Base-by-base conservation (phyloP, 1,139 yeast species). In the Suzukiozyma palmioleophila region DNA sequence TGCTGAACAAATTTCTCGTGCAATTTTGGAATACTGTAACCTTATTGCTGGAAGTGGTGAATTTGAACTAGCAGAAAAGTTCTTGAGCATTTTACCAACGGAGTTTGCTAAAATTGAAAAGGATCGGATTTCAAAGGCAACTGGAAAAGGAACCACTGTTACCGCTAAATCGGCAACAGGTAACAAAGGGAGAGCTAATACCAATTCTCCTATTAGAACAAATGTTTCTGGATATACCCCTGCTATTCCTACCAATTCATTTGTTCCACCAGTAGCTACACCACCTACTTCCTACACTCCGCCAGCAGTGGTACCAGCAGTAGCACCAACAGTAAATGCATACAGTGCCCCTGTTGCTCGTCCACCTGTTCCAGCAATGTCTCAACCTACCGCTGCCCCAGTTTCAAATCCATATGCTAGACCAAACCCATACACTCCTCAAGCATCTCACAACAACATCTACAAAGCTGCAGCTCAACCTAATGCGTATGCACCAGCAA, bases 1-100 rank as follows among this genome's bases (percentile, higher is more conserved):
- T 8, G 66, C 77, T 37, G 79, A 73, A 37, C 73, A 73, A 9
- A 66, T 81, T 41, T 76, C 81, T 48, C 73, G 73, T 41, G 78
- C 77, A 2, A 73, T 81, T 47, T 70, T 82, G 41, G 97, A 92
- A 59, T 92, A 84, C 58, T 82, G 95, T 40, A 83, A 78, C 50
- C 68, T 85, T 46, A 81, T 90, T 43, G 84, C 96, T 3, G 81
- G 90, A 30, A 80, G 76, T 54, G 97, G 97, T 21, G 82, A 86
- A 47, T 81, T 87, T 52, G 95, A 83, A 13, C 67, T 92, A 49
- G 97, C 97, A 3, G 76, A 73, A 46, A 76, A 74, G 47, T 79
- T 86, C 51, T 73, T 90, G 52, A 71, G 73, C 39, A 70, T 84
- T 44, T 69, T 90, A 48, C 96, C 97, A 8, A 57, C 57, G 24